Conservation (phyloP, 1,284 basidiomycete species). For the Papiliotrema flavescens region DNA sequence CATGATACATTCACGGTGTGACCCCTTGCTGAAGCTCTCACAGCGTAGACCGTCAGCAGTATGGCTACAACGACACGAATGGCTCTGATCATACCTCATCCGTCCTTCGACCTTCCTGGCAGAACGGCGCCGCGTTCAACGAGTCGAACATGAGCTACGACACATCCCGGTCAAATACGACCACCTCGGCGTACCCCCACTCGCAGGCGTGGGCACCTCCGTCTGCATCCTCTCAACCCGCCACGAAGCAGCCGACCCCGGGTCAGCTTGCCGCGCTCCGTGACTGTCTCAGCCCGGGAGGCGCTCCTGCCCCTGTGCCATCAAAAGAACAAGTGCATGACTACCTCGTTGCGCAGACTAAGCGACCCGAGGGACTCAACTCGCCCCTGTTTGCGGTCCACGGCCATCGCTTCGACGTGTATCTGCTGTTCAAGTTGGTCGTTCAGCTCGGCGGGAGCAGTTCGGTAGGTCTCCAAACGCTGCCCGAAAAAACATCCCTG, state of each 20-base stretch:
- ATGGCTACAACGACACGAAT: no score
- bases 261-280: neutral
- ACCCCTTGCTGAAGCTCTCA: no score
- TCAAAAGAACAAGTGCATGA: constrained; percentile 22
- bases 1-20: no score
- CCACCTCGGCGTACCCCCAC: neutral
- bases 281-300: neutral
- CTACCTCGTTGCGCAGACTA: constrained; percentile 12
- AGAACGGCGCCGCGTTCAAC: neutral
- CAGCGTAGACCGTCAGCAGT: no score
- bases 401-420: constrained; percentile 19
- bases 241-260: neutral
- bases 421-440: constrained; percentile 19
- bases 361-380: no score
- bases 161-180: neutral
- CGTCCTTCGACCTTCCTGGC: no score
- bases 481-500: neutral
- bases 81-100: no score
- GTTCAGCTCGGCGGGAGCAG: constrained; percentile 17
- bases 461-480: neutral
- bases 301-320: constrained; percentile 13
- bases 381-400: constrained; percentile 11
- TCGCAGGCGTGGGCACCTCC: neutral
- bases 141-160: neutral
- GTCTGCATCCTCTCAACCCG: neutral